These are phyloP conservation scores for Trichothecium sympodiale DNA, from an alignment of 2,329 filamentous ascomycete species.

Conservation along the genomic window DNA sequence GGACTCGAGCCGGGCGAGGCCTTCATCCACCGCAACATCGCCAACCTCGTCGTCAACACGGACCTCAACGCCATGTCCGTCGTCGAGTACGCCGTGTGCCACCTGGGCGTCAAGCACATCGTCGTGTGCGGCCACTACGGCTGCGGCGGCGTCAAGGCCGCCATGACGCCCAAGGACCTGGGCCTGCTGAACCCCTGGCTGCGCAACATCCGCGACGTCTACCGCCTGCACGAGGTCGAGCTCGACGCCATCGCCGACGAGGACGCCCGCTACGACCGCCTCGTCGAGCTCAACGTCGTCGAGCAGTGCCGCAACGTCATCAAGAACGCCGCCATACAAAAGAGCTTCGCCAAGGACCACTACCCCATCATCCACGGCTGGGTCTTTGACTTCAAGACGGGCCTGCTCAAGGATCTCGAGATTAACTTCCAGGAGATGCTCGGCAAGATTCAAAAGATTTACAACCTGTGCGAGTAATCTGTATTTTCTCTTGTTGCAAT, in stretches of 20 bases:
- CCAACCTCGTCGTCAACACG: conserved; percentile 71
- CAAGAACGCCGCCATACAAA: conserved; percentile 71
- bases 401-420: conserved; percentile 53
- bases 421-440: conserved; percentile 49
- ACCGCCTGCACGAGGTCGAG: conserved; percentile 59
- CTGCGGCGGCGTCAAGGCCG: conserved; percentile 66
- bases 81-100: conserved; percentile 75
- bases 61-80: conserved; percentile 74
- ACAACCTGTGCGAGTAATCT: conserved; percentile 25
- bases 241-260: conserved; percentile 52
- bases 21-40: conserved; percentile 92
- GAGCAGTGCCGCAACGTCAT: conserved; percentile 69
- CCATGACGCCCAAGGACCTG: conserved; percentile 59
- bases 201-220: conserved; percentile 63
- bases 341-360: conserved; percentile 50
- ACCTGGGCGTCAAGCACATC: conserved; percentile 73
- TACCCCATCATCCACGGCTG: conserved; percentile 64
- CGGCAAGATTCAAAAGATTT: conserved; percentile 51
- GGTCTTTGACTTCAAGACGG: conserved; percentile 61
- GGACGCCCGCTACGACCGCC: conserved; percentile 50
- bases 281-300: conserved; percentile 77
- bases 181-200: conserved; percentile 66
- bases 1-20: conserved; percentile 79
- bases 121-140: conserved; percentile 71
- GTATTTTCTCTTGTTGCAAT: too few relatives aligned